Evolutionary conservation across 1,284 basidiomycete genomes (phyloP).

Genomic region (Sparassis latifolia): DNA sequence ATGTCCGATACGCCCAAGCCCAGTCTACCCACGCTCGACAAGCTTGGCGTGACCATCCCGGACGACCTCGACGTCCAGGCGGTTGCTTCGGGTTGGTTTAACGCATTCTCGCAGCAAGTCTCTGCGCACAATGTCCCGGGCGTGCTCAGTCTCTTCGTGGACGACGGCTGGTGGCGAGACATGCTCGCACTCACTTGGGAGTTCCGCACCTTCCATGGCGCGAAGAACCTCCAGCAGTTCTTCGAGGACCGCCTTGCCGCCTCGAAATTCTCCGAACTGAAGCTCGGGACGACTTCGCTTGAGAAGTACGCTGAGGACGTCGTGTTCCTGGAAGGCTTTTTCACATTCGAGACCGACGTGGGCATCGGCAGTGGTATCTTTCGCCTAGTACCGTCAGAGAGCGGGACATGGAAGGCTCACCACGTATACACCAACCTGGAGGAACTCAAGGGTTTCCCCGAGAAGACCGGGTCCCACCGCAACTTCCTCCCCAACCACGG

Average conservation of each 20-base stretch:
- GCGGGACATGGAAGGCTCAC: slow-evolving; percentile 51
- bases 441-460: slow-evolving; percentile 44
- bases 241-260: slow-evolving; percentile 38
- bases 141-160: slow-evolving; percentile 33
- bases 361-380: slow-evolving; percentile 47
- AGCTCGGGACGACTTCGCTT: slow-evolving; percentile 31
- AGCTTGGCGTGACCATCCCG: slow-evolving; percentile 29
- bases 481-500: slow-evolving; percentile 34
- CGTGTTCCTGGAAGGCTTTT: slow-evolving; percentile 51
- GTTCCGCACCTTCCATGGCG: slow-evolving; percentile 54
- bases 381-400: slow-evolving; percentile 43
- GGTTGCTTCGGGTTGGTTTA: slow-evolving; percentile 41
- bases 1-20: slow-evolving; percentile 16
- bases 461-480: slow-evolving; percentile 33
- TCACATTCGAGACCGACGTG: slow-evolving; percentile 49
- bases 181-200: slow-evolving; percentile 59
- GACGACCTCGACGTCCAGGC: slow-evolving; percentile 29
- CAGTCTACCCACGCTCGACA: slow-evolving; percentile 39
- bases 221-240: slow-evolving; percentile 34
- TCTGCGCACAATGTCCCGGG: slow-evolving; percentile 30
- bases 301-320: slow-evolving; percentile 47
- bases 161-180: slow-evolving; percentile 52
- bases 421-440: slow-evolving; percentile 57
- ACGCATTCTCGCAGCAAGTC: slow-evolving; percentile 31
- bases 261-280: slow-evolving; percentile 31